Conservation (phyloP, 2,329 filamentous ascomycete species). For the Fusarium pseudoanthophilum region DNA sequence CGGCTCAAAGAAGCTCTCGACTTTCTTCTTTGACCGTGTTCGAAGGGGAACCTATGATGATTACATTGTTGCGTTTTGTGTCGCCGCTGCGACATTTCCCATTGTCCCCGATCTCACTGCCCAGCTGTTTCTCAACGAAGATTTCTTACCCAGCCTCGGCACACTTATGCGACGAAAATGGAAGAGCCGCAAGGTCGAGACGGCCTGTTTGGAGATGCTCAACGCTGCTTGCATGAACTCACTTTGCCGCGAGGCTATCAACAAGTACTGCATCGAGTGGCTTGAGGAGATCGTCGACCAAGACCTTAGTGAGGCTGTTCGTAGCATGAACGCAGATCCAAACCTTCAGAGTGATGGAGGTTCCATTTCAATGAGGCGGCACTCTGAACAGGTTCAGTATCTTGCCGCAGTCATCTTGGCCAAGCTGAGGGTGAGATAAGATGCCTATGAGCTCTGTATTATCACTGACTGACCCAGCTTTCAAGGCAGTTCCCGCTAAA, state of each 20-base stretch:
- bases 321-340: constrained; percentile 62
- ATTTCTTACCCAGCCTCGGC: constrained; percentile 82
- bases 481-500: constrained; percentile 65
- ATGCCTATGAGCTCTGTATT: constrained; percentile 31
- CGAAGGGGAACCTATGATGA: constrained; percentile 84
- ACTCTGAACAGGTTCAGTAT: constrained; percentile 71
- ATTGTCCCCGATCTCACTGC: constrained; percentile 80
- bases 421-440: constrained; percentile 68
- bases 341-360: constrained; percentile 69
- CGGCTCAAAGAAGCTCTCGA: constrained; percentile 75
- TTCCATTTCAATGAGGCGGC: constrained; percentile 68
- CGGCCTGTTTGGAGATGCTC: constrained; percentile 86
- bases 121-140: constrained; percentile 85
- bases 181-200: constrained; percentile 87
- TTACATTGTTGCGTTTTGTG: constrained; percentile 90
- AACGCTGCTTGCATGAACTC: constrained; percentile 91
- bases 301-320: constrained; percentile 67
- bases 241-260: constrained; percentile 82
- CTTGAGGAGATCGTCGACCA: constrained; percentile 84
- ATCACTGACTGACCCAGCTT: constrained; percentile 61
- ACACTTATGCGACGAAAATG: constrained; percentile 81
- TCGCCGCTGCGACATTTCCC: constrained; percentile 89
- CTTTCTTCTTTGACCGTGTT: constrained; percentile 79
- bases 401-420: constrained; percentile 80
- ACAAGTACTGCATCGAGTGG: constrained; percentile 87